Base-by-base conservation (phyloP, 2,329 filamentous ascomycete genomes). In the Apiospora malaysiana region DNA sequence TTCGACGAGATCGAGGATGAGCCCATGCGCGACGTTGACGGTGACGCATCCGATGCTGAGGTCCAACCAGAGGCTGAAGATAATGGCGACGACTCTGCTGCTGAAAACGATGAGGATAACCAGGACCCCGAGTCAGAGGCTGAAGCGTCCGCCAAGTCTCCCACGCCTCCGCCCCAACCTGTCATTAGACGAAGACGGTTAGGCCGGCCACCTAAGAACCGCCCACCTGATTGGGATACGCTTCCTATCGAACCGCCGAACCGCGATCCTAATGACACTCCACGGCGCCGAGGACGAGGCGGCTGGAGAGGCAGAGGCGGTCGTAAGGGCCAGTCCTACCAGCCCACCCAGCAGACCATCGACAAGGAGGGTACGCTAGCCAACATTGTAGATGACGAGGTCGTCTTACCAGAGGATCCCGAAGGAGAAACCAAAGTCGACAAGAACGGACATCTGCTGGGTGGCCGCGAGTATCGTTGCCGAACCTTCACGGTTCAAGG, bases 341-440 rank as follows among this genome's bases (percentile, higher is more conserved):
- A 92, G 49, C 93, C 95, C 77, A 91, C 93, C 67, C 94, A 94
- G 78, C 93, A 97, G 72, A 91, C 94, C 6, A 92, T 97, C 72
- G 96, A 98, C 82, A 97, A 97, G 78, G 94, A 98, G 77, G 96
- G 96, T 68, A 97, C 94, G 71, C 91, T 94, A 82, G 92, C 95
- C 83, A 93, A 96, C 78, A 95, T 99, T 71, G 88, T 94, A 72
- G 89, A 97, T 78, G 96, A 99, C 77, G 96, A 99, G 83, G 94
- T 97, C 63, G 92, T 92, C 45, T 86, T 99, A 63, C 94, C 95
- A 0, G 92, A 95, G 74, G 95, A 98, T 76, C 83, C 91, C 1
- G 94, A 95, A 78, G 96, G 96, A 75, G 95, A 98, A 83, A 90
- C 90, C 74, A 99, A 98, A 84, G 95, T 99, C 10, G 94, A 98